Conservation (phyloP, 805 yeast genomes). For the Schwanniomyces pseudopolymorphus region DNA sequence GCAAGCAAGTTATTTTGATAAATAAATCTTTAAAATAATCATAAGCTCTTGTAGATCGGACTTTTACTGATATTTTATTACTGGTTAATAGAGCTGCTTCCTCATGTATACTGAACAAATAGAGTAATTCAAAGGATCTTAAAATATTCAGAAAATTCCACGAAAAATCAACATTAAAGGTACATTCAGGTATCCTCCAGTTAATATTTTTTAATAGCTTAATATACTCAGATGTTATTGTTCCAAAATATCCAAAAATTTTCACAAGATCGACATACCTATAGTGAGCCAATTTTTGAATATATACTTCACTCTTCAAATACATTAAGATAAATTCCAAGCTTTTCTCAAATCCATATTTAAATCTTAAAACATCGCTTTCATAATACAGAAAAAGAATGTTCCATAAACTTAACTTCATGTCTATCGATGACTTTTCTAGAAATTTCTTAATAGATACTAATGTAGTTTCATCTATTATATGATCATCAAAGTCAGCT, state of each 20-base stretch:
- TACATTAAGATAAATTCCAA: slow-evolving; percentile 45
- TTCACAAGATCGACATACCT: slow-evolving; percentile 47
- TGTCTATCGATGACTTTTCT: slow-evolving; percentile 58
- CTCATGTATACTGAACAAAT: slow-evolving; percentile 52
- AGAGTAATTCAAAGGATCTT: slow-evolving; percentile 42
- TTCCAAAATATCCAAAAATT: slow-evolving; percentile 54
- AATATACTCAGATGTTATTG: slow-evolving; percentile 42
- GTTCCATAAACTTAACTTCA: slow-evolving; percentile 75
- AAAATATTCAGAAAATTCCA: slow-evolving; percentile 20
- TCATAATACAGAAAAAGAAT: slow-evolving; percentile 60
- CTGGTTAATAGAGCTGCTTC: slow-evolving; percentile 44
- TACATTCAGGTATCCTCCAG: slow-evolving; percentile 31
- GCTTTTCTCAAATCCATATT: slow-evolving; percentile 52
- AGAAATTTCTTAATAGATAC: slow-evolving; percentile 62
- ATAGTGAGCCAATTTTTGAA: slow-evolving; percentile 17
- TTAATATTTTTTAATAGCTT: slow-evolving; percentile 18
- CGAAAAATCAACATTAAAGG: not conserved
- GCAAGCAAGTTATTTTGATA: slow-evolving; percentile 34
- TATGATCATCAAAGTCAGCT: slow-evolving; percentile 5
- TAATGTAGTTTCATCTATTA: slow-evolving; percentile 21
- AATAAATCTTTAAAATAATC: slow-evolving; percentile 47
- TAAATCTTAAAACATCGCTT: slow-evolving; percentile 29
- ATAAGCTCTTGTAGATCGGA: slow-evolving; percentile 43
- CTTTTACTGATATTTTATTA: slow-evolving; percentile 39
- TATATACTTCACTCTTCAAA: slow-evolving; percentile 18